Conservation (phyloP, 2,329 filamentous ascomycete species). For the Paecilomyces formosus region DNA sequence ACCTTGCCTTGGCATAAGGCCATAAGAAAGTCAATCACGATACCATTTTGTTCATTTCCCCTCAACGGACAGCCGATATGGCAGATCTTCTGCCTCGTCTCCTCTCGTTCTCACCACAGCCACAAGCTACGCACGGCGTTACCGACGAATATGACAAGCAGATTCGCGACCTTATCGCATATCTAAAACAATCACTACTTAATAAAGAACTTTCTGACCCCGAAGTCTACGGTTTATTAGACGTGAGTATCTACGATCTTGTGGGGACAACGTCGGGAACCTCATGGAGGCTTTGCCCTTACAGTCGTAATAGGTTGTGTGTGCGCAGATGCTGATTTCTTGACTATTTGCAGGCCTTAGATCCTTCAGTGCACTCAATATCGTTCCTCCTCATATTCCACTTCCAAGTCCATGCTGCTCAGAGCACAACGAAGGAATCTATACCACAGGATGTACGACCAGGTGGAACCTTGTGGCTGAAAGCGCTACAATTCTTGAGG, state of each 20-base stretch:
- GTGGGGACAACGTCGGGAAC: background rate
- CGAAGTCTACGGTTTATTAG: constrained; percentile 22
- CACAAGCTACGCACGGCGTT: constrained; percentile 21
- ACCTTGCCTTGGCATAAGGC: background rate
- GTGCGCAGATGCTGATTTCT: background rate
- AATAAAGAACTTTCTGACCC: constrained; percentile 20
- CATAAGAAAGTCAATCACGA: background rate
- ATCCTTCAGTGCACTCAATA: constrained; percentile 53
- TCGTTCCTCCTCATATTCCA: constrained; percentile 51
- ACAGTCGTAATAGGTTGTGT: background rate
- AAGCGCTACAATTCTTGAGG: constrained; percentile 44
- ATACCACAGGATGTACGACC: constrained; percentile 35
- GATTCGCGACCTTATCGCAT: constrained; percentile 31
- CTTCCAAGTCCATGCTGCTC: constrained; percentile 36
- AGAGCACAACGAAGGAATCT: constrained; percentile 26
- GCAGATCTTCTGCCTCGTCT: constrained; percentile 27
- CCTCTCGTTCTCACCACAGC: constrained; percentile 33
- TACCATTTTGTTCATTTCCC: background rate
- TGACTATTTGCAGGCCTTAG: constrained; percentile 21
- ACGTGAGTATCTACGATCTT: constrained; percentile 17
- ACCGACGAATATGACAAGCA: constrained; percentile 38
- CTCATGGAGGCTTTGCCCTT: background rate
- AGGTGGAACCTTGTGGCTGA: constrained; percentile 42
- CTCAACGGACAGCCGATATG: constrained; percentile 8
- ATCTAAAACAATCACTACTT: constrained; percentile 28